Evolutionary conservation across 2,329 filamentous ascomycete genomes (phyloP).

Genomic region (Colletotrichum coccodes): DNA sequence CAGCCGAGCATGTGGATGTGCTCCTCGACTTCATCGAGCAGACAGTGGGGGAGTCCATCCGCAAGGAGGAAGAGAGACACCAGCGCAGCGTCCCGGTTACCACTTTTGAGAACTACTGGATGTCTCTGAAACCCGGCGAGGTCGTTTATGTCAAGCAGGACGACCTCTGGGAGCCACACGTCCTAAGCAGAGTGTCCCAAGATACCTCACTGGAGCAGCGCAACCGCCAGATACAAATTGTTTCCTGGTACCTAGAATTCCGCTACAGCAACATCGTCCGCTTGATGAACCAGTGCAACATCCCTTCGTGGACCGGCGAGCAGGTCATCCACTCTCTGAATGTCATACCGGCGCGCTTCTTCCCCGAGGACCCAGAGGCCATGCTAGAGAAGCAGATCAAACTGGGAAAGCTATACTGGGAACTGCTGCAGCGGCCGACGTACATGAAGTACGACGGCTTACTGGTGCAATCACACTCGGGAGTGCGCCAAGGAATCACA

Average conservation of each 20-base stretch:
- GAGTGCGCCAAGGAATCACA: constrained; percentile 17
- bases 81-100: constrained; percentile 48
- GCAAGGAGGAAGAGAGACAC: constrained; percentile 53
- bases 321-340: constrained; percentile 52
- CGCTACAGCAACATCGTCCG: constrained; percentile 46
- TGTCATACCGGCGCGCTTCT: constrained; percentile 55
- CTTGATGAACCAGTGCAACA: constrained; percentile 46
- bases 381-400: constrained; percentile 50
- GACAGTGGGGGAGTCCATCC: constrained; percentile 48
- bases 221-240: constrained; percentile 36
- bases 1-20: constrained; percentile 55
- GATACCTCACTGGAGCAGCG: background rate
- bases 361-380: constrained; percentile 47
- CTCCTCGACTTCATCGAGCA: constrained; percentile 55
- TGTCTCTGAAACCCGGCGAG: constrained; percentile 56
- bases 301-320: constrained; percentile 54
- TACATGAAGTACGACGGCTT: constrained; percentile 59
- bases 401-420: constrained; percentile 58
- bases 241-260: constrained; percentile 55
- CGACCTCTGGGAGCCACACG: constrained; percentile 52
- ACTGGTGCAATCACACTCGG: constrained; percentile 43
- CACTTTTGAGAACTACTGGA: constrained; percentile 58
- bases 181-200: constrained; percentile 48
- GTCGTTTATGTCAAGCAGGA: constrained; percentile 54
- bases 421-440: constrained; percentile 54